These are phyloP conservation scores for Esteya vermicola DNA, from an alignment of 2,329 filamentous ascomycete genomes.

Conservation along the genomic window DNA sequence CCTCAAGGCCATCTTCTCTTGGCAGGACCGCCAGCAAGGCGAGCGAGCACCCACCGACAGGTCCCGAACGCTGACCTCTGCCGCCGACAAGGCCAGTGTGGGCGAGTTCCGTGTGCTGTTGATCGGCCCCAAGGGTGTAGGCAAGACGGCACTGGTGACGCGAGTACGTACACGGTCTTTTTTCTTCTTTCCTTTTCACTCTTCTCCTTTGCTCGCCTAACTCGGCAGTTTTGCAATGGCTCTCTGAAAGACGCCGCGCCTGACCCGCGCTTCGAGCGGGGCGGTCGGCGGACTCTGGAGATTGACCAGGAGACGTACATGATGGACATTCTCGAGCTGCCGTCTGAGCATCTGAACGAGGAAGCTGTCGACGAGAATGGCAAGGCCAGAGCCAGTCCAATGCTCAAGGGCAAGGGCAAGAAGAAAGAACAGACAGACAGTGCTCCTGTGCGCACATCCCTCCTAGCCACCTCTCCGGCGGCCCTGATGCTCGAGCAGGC, in stretches of 20 bases:
- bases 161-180: no score
- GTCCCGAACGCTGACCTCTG: not conserved
- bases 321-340: slow-evolving; percentile 23
- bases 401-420: not conserved
- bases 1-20: slow-evolving; percentile 23
- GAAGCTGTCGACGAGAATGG: not conserved
- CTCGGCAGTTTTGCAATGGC: slow-evolving; percentile 18
- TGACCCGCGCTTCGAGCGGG: slow-evolving; percentile 15
- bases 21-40: slow-evolving; percentile 18
- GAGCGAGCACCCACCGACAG: slow-evolving; percentile 4
- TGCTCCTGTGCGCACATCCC: not conserved
- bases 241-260: slow-evolving; percentile 13
- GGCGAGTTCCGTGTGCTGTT: slow-evolving; percentile 25
- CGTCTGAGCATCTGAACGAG: slow-evolving; percentile 16
- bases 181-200: not conserved
- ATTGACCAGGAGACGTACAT: slow-evolving; percentile 19
- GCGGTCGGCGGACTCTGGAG: slow-evolving; percentile 19
- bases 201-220: no score
- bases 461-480: not conserved
- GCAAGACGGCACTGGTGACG: slow-evolving; percentile 26
- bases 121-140: slow-evolving; percentile 22
- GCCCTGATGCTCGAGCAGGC: slow-evolving; percentile 20
- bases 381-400: not conserved
- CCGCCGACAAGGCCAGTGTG: slow-evolving; percentile 7
- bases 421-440: not conserved